These are phyloP conservation scores for Saccharomyces mikatae DNA, from an alignment of 805 yeast species.

Conservation along the genomic window DNA sequence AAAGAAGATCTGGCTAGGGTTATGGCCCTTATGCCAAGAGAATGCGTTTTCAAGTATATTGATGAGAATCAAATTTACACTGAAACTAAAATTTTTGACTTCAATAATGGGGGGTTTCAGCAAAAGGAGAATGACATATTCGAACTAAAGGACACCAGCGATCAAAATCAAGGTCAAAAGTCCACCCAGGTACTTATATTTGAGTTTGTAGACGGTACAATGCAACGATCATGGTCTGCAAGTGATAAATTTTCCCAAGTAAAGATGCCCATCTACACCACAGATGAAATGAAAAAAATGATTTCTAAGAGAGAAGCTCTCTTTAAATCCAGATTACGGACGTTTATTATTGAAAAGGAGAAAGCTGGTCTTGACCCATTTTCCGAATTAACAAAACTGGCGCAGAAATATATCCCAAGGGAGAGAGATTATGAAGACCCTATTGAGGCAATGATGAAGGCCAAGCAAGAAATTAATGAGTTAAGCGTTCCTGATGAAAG, in stretches of 20 bases:
- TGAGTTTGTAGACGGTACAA: slow-evolving; percentile 65
- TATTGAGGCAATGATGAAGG: slow-evolving; percentile 45
- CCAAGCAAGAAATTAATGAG: slow-evolving; percentile 19
- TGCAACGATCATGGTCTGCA: slow-evolving; percentile 42
- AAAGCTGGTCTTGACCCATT: slow-evolving; percentile 35
- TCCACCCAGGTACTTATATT: slow-evolving; percentile 56
- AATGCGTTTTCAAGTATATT: slow-evolving; percentile 62
- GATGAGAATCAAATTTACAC: slow-evolving; percentile 61
- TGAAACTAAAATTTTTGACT: slow-evolving; percentile 32
- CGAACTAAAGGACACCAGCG: slow-evolving; percentile 36
- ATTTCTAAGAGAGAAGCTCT: slow-evolving; percentile 49
- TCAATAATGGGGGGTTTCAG: slow-evolving; percentile 41
- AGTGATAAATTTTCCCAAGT: slow-evolving; percentile 36
- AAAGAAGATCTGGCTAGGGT: slow-evolving; percentile 57
- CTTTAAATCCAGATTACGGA: slow-evolving; percentile 37
- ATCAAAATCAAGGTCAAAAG: slow-evolving; percentile 23
- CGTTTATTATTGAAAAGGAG: slow-evolving; percentile 30
- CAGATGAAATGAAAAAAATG: slow-evolving; percentile 51
- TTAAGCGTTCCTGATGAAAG: slow-evolving; percentile 18
- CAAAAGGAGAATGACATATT: slow-evolving; percentile 50
- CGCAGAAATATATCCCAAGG: slow-evolving; percentile 39
- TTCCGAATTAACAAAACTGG: slow-evolving; percentile 31
- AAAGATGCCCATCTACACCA: slow-evolving; percentile 42
- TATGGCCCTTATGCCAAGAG: slow-evolving; percentile 55
- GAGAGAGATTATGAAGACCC: slow-evolving; percentile 51